Percentiles rank a stretch among this genome's conserved stretches.
phyloP scores from a whole-genome alignment of 2,329 filamentous ascomycete species.

The Bipolaris victoriae region DNA sequence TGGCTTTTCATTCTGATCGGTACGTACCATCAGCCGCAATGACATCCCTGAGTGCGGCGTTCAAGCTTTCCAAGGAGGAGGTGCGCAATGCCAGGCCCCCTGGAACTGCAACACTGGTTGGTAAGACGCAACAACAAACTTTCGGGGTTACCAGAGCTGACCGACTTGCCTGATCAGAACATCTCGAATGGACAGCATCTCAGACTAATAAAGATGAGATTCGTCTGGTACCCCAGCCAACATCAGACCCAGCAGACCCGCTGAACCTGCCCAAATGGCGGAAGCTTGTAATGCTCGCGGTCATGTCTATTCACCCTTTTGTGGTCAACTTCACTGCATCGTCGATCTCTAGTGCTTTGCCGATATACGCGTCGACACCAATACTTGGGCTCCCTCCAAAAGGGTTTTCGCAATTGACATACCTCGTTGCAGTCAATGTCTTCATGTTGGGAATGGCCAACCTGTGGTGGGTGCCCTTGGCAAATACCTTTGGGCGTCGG shows the following conservation, averaged over 20 bases:
- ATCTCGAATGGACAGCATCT: conserved; percentile 39
- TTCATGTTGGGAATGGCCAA: conserved; percentile 50
- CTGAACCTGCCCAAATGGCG: conserved; percentile 49
- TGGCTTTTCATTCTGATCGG: neutral
- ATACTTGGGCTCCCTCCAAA: conserved; percentile 40
- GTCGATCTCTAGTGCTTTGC: conserved; percentile 46
- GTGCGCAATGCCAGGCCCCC: conserved; percentile 49
- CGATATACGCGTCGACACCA: conserved; percentile 42
- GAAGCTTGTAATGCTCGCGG: conserved; percentile 44
- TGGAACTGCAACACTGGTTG: conserved; percentile 49
- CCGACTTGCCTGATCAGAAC: conserved; percentile 20
- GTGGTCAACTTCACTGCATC: conserved; percentile 48
- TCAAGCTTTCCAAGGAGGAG: conserved; percentile 49
- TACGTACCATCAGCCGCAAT: conserved; percentile 26
- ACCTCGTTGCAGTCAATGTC: conserved; percentile 49
- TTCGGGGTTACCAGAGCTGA: conserved; percentile 4
- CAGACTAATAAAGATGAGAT: conserved; percentile 45
- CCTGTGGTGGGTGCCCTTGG: conserved; percentile 51
- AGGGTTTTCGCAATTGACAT: conserved; percentile 41
- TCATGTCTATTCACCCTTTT: conserved; percentile 50
- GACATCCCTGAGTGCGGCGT: conserved; percentile 45
- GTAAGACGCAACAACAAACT: conserved; percentile 26
- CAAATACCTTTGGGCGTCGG: conserved; percentile 51
- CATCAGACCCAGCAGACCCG: conserved; percentile 49
- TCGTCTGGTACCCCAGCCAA: conserved; percentile 49